These are phyloP conservation scores for Botrytis sinoallii DNA, from an alignment of 2,329 filamentous ascomycete species.

Conservation along the genomic window DNA sequence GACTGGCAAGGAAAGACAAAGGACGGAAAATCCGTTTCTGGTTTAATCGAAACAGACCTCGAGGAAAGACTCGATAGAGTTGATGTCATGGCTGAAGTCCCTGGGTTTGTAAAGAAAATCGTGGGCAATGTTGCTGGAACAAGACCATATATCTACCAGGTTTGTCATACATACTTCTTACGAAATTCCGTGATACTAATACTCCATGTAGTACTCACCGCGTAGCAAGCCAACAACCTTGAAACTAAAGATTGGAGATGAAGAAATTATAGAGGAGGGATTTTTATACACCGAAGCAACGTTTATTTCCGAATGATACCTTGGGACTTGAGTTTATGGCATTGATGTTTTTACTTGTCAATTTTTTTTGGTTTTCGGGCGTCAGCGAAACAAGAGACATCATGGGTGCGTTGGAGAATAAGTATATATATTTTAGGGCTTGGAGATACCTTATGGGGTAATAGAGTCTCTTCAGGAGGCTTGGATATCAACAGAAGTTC, in stretches of 20 bases:
- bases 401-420: slow-evolving; percentile 35
- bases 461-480: not conserved
- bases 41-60: slow-evolving; percentile 65
- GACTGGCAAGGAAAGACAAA: slow-evolving; percentile 75
- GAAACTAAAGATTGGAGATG: slow-evolving; percentile 80
- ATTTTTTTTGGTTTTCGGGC: slow-evolving; percentile 25
- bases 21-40: slow-evolving; percentile 71
- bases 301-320: slow-evolving; percentile 69
- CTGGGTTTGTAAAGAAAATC: slow-evolving; percentile 91
- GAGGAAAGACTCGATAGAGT: slow-evolving; percentile 74
- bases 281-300: slow-evolving; percentile 83
- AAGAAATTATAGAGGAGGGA: slow-evolving; percentile 75
- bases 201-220: slow-evolving; percentile 62
- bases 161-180: slow-evolving; percentile 41
- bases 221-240: slow-evolving; percentile 61
- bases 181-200: slow-evolving; percentile 28
- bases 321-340: not conserved
- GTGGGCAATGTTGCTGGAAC: slow-evolving; percentile 85
- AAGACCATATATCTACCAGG: slow-evolving; percentile 97
- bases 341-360: slow-evolving; percentile 14
- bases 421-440: not conserved
- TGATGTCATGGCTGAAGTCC: slow-evolving; percentile 95
- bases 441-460: not conserved
- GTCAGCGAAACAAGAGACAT: slow-evolving; percentile 31
- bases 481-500: not conserved